Base-by-base conservation (phyloP, 2,329 filamentous ascomycete species). In the Colletotrichum tamarilloi region DNA sequence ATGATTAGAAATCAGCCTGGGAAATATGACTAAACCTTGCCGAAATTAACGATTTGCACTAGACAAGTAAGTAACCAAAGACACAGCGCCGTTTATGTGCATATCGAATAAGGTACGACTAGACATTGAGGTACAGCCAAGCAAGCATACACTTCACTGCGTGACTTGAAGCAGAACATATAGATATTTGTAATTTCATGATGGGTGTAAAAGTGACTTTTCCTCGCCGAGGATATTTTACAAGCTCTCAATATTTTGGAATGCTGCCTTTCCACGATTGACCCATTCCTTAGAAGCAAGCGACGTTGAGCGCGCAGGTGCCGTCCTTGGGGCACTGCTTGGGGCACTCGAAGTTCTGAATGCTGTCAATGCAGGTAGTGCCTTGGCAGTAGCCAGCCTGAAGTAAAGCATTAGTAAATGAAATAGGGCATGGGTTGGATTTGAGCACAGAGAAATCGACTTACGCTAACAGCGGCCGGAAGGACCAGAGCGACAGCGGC, bases 341-440 rank as follows among this genome's bases (percentile, higher is more conserved):
- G 42, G 42, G 42, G 42, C 42, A 49, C 19, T 49, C 42, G 42
- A 49, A 49, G 42, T 49, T 49, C 19, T 49, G 4, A 11, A 49
- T 49, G 7, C 42, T 49, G 42, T 49, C 42, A 11, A 49, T 22
- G 19, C 42, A 49, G 42, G 19, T 49, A 7, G 42, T 49, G 16
- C 42, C 42, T 22, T 49, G 42, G 42, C 42, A 49, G 42, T 49
- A 49, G 42, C 42, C 19, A 22, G 42, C 42, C 42, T 49, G 19
- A 22, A 19, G 42, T 49, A 3, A 4, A 49, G 19, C 19, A 4
- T 49, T n/a, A 22, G 42, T 49, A 8, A 49, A 22, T 22, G 3
- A 46, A 2, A 9, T 7, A n/a, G 6, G 1, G 0, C 3, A 1
- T n/a, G 42, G 1, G 6, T n/a, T 49, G 3, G 7, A 22, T 49